Evolutionary conservation across 345 rosid genomes (phyloP).

Genomic region (Corchorus capsularis): DNA sequence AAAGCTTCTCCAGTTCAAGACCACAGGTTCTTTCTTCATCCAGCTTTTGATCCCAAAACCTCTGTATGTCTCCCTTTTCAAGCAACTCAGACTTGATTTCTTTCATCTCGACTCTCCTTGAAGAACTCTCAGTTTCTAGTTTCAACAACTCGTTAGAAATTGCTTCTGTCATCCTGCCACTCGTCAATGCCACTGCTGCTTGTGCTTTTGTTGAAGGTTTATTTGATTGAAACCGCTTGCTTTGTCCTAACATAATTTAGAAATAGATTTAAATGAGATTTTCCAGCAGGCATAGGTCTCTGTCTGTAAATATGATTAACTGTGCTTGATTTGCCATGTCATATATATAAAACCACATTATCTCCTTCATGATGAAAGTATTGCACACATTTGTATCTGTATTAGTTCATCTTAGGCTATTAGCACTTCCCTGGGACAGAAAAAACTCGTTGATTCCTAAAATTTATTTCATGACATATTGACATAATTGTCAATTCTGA

Average conservation of each 20-base stretch:
- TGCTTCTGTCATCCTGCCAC: slow-evolving; percentile 74
- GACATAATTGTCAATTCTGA: neutral
- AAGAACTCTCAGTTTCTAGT: slow-evolving; percentile 59
- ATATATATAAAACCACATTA: neutral
- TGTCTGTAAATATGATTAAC: neutral
- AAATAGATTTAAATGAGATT: slow-evolving; percentile 15
- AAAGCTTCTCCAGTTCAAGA: slow-evolving; percentile 48
- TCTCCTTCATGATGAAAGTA: neutral
- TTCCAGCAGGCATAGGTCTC: neutral
- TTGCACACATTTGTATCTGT: neutral
- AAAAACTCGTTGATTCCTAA: neutral
- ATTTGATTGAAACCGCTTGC: slow-evolving; percentile 76
- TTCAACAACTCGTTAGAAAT: slow-evolving; percentile 57
- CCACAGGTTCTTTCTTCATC: slow-evolving; percentile 52
- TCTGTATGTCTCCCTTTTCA: slow-evolving; percentile 63
- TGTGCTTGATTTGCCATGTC: slow-evolving; percentile 10
- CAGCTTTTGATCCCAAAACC: slow-evolving; percentile 66
- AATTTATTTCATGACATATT: neutral
- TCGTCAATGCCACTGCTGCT: slow-evolving; percentile 73
- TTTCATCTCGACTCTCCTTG: slow-evolving; percentile 54
- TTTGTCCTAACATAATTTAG: slow-evolving; percentile 54
- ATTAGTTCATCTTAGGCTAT: neutral
- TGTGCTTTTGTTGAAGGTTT: slow-evolving; percentile 87
- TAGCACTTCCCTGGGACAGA: neutral
- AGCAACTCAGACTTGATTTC: slow-evolving; percentile 65